Percentiles rank a stretch among this genome's conserved stretches.
phyloP scores from a whole-genome alignment of 1,284 basidiomycete species.

The Rhodotorula sp. region DNA sequence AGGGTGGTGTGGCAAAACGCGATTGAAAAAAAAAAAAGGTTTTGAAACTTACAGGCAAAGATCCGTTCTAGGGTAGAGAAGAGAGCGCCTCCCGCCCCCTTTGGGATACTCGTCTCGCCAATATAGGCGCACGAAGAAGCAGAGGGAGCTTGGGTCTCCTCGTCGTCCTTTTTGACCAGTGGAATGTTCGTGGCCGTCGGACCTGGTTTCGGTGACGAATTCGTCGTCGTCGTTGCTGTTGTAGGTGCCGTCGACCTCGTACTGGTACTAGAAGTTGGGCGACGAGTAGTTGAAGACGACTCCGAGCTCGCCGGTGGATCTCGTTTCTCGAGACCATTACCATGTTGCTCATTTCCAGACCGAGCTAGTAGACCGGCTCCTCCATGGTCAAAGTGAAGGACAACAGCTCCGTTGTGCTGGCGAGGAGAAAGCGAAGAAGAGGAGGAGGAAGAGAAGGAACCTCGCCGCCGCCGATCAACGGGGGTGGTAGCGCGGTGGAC shows the following conservation, averaged over 20 bases:
- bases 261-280: background rate
- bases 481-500: too few relatives aligned
- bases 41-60: conserved; percentile 19
- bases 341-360: too few relatives aligned
- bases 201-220: background rate
- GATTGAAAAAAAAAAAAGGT: background rate
- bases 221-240: background rate
- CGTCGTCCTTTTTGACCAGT: too few relatives aligned
- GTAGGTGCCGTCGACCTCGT: background rate
- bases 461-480: too few relatives aligned
- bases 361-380: background rate
- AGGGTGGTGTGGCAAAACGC: background rate
- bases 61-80: conserved; percentile 37
- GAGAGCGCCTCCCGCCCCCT: conserved; percentile 35
- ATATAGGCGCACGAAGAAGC: conserved; percentile 18
- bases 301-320: too few relatives aligned
- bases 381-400: background rate
- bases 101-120: conserved; percentile 33
- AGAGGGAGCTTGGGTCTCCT: background rate
- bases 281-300: background rate
- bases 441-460: too few relatives aligned
- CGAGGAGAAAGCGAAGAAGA: too few relatives aligned
- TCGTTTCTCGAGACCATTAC: too few relatives aligned
- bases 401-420: too few relatives aligned
- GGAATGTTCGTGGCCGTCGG: conserved; percentile 9